phyloP scores from a whole-genome alignment of 129 eudicot genomes.

The Artemisia annua region DNA sequence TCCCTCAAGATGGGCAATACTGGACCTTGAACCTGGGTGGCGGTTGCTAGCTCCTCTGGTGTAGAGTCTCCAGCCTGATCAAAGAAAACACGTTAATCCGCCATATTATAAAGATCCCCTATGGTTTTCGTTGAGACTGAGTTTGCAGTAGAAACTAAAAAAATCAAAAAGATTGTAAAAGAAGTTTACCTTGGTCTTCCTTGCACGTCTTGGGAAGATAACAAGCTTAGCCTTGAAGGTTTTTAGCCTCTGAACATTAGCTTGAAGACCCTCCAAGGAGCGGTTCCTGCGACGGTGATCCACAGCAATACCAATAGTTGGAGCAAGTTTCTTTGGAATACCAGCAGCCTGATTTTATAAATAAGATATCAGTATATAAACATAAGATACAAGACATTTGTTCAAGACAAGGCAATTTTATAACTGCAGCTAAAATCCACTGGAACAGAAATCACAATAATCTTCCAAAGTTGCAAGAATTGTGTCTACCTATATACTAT shows the following conservation, averaged over 20 bases:
- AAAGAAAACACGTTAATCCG: constrained; percentile 1
- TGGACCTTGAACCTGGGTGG: constrained; percentile 67
- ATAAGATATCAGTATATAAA: too few species aligned
- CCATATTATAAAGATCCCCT: background rate
- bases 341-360: constrained; percentile 62
- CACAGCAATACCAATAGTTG: constrained; percentile 68
- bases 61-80: constrained; percentile 73
- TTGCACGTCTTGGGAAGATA: constrained; percentile 65
- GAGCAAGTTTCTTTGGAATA: constrained; percentile 67
- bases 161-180: background rate
- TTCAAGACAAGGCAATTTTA: too few species aligned
- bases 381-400: too few species aligned
- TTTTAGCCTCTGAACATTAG: constrained; percentile 63
- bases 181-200: constrained; percentile 49
- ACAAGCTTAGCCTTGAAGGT: constrained; percentile 69
- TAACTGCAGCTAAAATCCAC: too few species aligned
- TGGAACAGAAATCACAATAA: too few species aligned
- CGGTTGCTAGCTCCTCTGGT: constrained; percentile 67
- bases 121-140: background rate
- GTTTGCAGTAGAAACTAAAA: too few species aligned
- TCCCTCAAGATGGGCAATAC: constrained; percentile 55
- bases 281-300: constrained; percentile 61
- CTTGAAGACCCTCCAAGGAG: constrained; percentile 61
- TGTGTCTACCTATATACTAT: too few species aligned
- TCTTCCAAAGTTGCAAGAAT: too few species aligned